phyloP scores from a whole-genome alignment of 192 early-diverging fungal genomes.

The Chytriomyces sp. region DNA sequence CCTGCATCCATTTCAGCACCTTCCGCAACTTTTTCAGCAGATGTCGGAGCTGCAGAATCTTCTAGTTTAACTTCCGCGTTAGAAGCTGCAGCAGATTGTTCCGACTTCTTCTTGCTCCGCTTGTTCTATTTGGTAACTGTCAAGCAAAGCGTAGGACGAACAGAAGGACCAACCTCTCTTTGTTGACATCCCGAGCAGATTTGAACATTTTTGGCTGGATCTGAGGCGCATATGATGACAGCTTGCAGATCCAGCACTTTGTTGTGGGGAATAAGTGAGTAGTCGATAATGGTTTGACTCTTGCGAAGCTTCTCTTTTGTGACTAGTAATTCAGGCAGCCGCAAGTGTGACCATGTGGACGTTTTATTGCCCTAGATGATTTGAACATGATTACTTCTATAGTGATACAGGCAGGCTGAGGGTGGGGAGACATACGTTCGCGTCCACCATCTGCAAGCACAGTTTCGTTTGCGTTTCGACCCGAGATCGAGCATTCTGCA shows the following conservation, averaged over 20 bases:
- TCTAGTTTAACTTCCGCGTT: slow-evolving; percentile 44
- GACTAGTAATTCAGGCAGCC: slow-evolving; percentile 81
- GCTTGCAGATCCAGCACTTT: slow-evolving; percentile 74
- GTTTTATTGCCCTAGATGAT: slow-evolving; percentile 61
- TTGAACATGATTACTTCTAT: neutral
- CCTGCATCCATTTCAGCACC: slow-evolving; percentile 68
- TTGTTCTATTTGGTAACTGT: slow-evolving; percentile 22
- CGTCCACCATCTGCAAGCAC: slow-evolving; percentile 73
- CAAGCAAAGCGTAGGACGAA: slow-evolving; percentile 53
- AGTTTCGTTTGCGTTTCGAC: slow-evolving; percentile 96
- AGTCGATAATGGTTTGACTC: slow-evolving; percentile 38
- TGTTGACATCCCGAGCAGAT: slow-evolving; percentile 83
- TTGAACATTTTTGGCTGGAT: slow-evolving; percentile 70
- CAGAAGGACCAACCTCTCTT: slow-evolving; percentile 73
- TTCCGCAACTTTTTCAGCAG: slow-evolving; percentile 29
- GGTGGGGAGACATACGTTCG: neutral
- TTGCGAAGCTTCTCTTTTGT: slow-evolving; percentile 68
- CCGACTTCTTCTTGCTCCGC: slow-evolving; percentile 17
- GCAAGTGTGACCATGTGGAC: slow-evolving; percentile 79
- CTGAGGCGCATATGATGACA: slow-evolving; percentile 81
- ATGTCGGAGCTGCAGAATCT: slow-evolving; percentile 37
- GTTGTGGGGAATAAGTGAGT: slow-evolving; percentile 28
- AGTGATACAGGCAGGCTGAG: neutral
- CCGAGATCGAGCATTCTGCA: slow-evolving; percentile 69
- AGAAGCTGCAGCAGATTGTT: slow-evolving; percentile 40